Percentiles rank a stretch among this genome's conserved stretches.
These are phyloP conservation scores for Kwoniella newhampshirensis DNA, from an alignment of 768 basidiomycete species.

Conservation along the genomic window DNA sequence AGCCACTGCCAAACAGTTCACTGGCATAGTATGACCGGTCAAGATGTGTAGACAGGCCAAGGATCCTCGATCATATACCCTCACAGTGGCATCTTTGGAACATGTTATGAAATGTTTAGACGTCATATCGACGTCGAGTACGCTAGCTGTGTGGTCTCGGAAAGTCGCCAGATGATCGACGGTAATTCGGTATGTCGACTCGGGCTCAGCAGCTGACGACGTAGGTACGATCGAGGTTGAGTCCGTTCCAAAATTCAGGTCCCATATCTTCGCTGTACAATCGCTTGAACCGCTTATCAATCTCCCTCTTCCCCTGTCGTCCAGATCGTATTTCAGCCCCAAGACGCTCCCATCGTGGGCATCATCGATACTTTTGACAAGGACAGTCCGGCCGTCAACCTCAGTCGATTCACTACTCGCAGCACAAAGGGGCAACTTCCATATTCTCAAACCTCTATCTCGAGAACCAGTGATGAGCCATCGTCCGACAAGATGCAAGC, in stretches of 20 bases:
- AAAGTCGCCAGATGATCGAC: conserved; percentile 14
- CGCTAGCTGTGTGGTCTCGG: conserved; percentile 16
- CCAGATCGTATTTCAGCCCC: conserved; percentile 18
- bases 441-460: conserved; percentile 32
- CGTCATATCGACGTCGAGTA: conserved; percentile 30
- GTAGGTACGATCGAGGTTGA: no score
- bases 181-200: conserved; percentile 1
- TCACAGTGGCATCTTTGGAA: conserved; percentile 31
- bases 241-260: conserved; percentile 12
- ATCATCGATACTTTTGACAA: neutral
- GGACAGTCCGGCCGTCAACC: neutral
- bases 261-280: conserved; percentile 26
- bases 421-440: conserved; percentile 12
- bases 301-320: conserved; percentile 18
- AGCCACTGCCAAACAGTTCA: conserved; percentile 30
- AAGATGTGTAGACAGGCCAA: conserved; percentile 8
- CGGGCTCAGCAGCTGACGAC: no score
- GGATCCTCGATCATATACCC: conserved; percentile 15
- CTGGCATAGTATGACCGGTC: conserved; percentile 20
- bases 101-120: conserved; percentile 17
- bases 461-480: conserved; percentile 40
- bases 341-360: conserved; percentile 42
- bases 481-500: conserved; percentile 1
- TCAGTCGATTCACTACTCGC: neutral
- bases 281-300: conserved; percentile 36